phyloP scores from a whole-genome alignment of 768 basidiomycete species.

The Rhodotorula babjevae region DNA sequence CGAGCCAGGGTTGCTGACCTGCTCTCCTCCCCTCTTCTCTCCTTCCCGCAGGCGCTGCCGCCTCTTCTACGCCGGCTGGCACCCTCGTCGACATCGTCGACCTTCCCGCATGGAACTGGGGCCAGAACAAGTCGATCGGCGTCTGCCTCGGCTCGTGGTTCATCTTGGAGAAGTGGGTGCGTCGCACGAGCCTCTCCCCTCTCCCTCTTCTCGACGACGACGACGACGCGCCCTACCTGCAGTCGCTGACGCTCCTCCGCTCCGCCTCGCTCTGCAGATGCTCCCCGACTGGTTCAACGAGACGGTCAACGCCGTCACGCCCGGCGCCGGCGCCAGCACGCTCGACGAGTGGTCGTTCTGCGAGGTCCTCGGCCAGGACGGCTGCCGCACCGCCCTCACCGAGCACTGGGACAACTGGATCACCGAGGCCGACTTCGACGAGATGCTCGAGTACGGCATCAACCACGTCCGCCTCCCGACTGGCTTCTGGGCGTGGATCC shows the following conservation, averaged over 20 bases:
- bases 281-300: conserved; percentile 28
- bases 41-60: not conserved
- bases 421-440: conserved; percentile 47
- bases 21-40: not conserved
- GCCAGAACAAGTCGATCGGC: conserved; percentile 29
- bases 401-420: conserved; percentile 48
- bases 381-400: conserved; percentile 39
- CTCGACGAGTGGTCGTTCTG: conserved; percentile 37
- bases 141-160: conserved; percentile 29
- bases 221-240: too few species aligned
- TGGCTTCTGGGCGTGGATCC: conserved; percentile 43
- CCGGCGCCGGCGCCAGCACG: conserved; percentile 14
- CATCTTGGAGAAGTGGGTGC: conserved; percentile 40
- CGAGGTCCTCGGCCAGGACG: conserved; percentile 30
- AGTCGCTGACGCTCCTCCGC: not conserved
- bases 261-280: not conserved
- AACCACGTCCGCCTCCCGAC: conserved; percentile 43
- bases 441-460: conserved; percentile 38
- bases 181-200: not conserved
- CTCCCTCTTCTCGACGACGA: too few species aligned
- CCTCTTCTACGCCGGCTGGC: not conserved
- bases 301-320: conserved; percentile 23
- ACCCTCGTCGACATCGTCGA: conserved; percentile 14
- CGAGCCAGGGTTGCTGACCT: not conserved
- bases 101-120: conserved; percentile 37